Evolutionary conservation across 176 grass and related monocot genomes (phyloP).

Genomic region (Carex kokanica): DNA sequence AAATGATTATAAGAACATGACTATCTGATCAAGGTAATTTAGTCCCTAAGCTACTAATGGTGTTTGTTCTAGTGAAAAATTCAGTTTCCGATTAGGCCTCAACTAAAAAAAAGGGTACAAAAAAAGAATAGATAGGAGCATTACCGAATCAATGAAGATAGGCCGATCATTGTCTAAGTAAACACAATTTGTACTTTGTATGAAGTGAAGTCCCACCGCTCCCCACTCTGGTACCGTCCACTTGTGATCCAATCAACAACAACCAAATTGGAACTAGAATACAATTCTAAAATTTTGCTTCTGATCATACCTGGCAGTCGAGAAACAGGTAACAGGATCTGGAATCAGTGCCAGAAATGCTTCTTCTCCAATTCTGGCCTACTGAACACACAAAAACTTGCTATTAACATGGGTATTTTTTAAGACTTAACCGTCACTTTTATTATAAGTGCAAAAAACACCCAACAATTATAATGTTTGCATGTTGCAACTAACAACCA

Average conservation of each 20-base stretch:
- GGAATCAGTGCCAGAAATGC: conserved; percentile 69
- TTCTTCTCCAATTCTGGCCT: conserved; percentile 69
- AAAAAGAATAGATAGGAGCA: conserved; percentile 19
- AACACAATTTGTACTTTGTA: conserved; percentile 75
- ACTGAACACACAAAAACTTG: conserved; percentile 36
- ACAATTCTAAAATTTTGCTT: conserved; percentile 70
- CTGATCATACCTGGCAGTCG: conserved; percentile 56
- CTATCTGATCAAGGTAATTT: background rate
- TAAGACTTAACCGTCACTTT: background rate
- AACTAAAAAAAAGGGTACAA: background rate
- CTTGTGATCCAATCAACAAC: conserved; percentile 94
- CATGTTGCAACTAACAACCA: background rate
- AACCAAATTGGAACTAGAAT: conserved; percentile 62
- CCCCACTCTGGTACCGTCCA: conserved; percentile 75
- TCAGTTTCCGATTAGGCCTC: background rate
- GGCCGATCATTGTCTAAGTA: conserved; percentile 53
- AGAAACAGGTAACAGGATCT: conserved; percentile 93
- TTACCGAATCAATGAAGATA: conserved; percentile 80
- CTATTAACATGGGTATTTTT: background rate
- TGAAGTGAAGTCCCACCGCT: conserved; percentile 62
- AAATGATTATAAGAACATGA: background rate
- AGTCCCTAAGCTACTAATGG: background rate
- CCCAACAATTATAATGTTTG: background rate
- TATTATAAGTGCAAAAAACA: background rate
- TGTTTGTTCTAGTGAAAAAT: background rate